Percentiles rank a stretch among this genome's conserved stretches.
Evolutionary conservation across 2,329 filamentous ascomycete genomes (phyloP).

Genomic region (Ophiocordyceps sinensis): DNA sequence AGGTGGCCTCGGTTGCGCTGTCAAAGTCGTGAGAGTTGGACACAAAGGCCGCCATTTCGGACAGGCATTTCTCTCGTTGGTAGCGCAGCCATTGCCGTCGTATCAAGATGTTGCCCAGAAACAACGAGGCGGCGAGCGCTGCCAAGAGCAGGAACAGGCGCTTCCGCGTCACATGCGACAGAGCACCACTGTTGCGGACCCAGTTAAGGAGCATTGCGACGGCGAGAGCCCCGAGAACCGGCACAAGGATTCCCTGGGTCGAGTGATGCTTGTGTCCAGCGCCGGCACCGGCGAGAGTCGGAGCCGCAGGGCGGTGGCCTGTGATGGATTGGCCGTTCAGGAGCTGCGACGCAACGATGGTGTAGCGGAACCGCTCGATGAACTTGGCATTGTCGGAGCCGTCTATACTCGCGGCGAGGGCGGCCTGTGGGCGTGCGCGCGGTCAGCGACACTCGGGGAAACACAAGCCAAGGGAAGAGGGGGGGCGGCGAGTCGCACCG

Average conservation of each 20-base stretch:
- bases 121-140: slow-evolving; percentile 37
- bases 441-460: not conserved
- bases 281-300: slow-evolving; percentile 5
- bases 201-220: slow-evolving; percentile 63
- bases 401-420: slow-evolving; percentile 57
- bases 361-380: slow-evolving; percentile 84
- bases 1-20: slow-evolving; percentile 56
- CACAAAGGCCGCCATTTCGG: slow-evolving; percentile 54
- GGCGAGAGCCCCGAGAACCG: slow-evolving; percentile 36
- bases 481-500: slow-evolving; percentile 22
- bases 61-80: slow-evolving; percentile 58
- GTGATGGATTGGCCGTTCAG: slow-evolving; percentile 53
- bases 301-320: slow-evolving; percentile 14
- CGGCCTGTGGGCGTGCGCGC: slow-evolving; percentile 35
- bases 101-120: slow-evolving; percentile 52
- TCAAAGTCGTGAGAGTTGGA: slow-evolving; percentile 69
- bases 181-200: slow-evolving; percentile 36
- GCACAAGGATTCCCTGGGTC: slow-evolving; percentile 34
- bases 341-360: slow-evolving; percentile 81
- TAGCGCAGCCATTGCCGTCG: slow-evolving; percentile 72
- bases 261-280: slow-evolving; percentile 14
- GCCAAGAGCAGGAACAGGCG: slow-evolving; percentile 33
- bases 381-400: slow-evolving; percentile 72
- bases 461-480: not conserved
- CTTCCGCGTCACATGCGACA: slow-evolving; percentile 40